Evolutionary conservation across 2,329 filamentous ascomycete species (phyloP).

Genomic region (Cryphonectria radicalis): DNA sequence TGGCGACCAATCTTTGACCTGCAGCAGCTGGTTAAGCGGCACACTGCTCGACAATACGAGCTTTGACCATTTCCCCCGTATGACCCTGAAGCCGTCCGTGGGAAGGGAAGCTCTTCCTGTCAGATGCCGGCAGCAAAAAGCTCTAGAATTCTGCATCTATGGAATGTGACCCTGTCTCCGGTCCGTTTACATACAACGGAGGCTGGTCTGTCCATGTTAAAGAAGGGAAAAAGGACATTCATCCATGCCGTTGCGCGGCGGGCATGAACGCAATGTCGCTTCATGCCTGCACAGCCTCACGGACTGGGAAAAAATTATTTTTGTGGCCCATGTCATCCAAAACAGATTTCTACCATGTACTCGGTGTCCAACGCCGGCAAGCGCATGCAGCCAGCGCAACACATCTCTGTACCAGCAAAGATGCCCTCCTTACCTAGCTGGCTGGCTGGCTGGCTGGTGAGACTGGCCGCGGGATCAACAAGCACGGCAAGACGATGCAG

Average conservation of each 20-base stretch:
- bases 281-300: constrained; percentile 5
- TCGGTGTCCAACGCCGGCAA: not conserved
- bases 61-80: not conserved
- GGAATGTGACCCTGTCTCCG: not conserved
- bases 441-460: not conserved
- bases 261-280: constrained; percentile 6
- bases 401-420: not conserved
- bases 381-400: not conserved
- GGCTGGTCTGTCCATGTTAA: not conserved
- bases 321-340: not conserved
- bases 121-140: not conserved
- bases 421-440: not conserved
- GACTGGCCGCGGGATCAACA: not conserved
- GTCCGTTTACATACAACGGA: not conserved
- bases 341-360: not conserved
- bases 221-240: not conserved
- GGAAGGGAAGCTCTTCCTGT: not conserved
- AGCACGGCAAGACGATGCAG: not conserved
- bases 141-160: not conserved
- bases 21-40: not conserved
- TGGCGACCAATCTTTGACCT: not conserved
- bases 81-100: not conserved
- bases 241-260: not conserved
- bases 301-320: not conserved
- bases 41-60: not conserved